Base-by-base conservation (phyloP, 768 basidiomycete species). In the Tricholoma bakamatsutake region DNA sequence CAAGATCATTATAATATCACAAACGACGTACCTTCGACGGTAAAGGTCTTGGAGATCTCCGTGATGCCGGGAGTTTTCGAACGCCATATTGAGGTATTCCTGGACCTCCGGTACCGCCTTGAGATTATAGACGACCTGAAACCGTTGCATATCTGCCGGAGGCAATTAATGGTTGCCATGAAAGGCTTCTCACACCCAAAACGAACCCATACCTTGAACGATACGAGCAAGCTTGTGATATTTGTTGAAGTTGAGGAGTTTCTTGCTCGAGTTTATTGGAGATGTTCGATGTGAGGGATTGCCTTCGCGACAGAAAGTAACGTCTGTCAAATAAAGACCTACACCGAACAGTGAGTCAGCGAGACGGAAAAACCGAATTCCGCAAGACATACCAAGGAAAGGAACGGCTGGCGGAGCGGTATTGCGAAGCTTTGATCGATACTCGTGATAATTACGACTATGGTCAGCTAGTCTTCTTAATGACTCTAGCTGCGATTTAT, bases 261-360 rank as follows among this genome's bases (percentile, higher is more conserved):
- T 89, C 71, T 90, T 86, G 56, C 80, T 80, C 1, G 87, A 77
- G 53, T 84, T 84, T 55, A 82, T 69, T 0, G 93, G 90, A 5
- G 94, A 90, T 13, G 84, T 80, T 60, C 96, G 81, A 62, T 87
- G 77, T 12, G 90, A 87, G 13, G 91, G 88, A 67, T 98, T 98
- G 17, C 96, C 96, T 65, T 98, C 96, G 39, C 90, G 84, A 66
- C 93, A 96, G 71, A 98, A 98, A 5, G 93, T 98, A 57, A 97
- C 80, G 69, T 95, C 93, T 9, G 93, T 93, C 59, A 95, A 74
- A 69, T 93, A 94, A 34, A 93, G 75, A 49, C 89, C 90, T 90
- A 53, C 35, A 62, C 61, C 57, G 40, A 39, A 21, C 15, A 48
- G 46, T 30, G 15, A 2, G 15, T 56, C 8, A 53, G 42, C 48